Base-by-base conservation (phyloP, 116 monocot genomes). In the Posidonia oceanica region DNA sequence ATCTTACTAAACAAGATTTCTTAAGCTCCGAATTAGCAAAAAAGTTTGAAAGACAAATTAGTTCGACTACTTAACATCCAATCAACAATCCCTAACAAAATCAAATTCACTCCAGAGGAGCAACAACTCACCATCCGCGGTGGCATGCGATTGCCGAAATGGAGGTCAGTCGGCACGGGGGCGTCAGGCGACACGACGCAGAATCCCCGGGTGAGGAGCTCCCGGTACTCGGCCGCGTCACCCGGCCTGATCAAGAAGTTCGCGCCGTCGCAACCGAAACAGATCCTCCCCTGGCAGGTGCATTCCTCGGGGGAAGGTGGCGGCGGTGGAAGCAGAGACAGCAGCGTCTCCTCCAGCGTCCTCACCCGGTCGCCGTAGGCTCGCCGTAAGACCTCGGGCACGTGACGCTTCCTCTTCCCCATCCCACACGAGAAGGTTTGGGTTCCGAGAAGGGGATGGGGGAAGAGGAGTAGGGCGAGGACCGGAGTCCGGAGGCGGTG, bases 301-400 rank as follows among this genome's bases (percentile, higher is more conserved):
- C 84, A 82, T 2, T 71, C 70, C 21, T 53, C 61, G 29, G 79
- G 62, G 3, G 74, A 64, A 13, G 71, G 40, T 18, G 42, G 63
- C 11, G 81, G 73, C 7, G 64, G 64, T 14, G 89, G 79, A 38
- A 81, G 73, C 29, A 90, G 73, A 15, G 79, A 83, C 42, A 90
- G 72, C 17, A 90, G 62, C 41, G 77, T 39, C 4, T 73, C 61
- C 17, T 71, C 66, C 39, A 90, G 73, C 2, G 81, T 59, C 18
- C 63, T 74, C 68, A 75, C 90, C 18, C 70, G 68, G 62, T 59
- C 59, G 22, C 81, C 79, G 64, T 68, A 86, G 7, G 68, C 70
- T 51, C 61, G 56, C 53, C 61, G 68, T 62, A 90, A 75, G 66
- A 78, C 78, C 59, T 71, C 82, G 22, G 77, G 86, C 3, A 64